Evolutionary conservation across 139 green algal genomes (phyloP), one percentile per base, ranked within the genome.

Genomic region (Closterium sp.): DNA sequence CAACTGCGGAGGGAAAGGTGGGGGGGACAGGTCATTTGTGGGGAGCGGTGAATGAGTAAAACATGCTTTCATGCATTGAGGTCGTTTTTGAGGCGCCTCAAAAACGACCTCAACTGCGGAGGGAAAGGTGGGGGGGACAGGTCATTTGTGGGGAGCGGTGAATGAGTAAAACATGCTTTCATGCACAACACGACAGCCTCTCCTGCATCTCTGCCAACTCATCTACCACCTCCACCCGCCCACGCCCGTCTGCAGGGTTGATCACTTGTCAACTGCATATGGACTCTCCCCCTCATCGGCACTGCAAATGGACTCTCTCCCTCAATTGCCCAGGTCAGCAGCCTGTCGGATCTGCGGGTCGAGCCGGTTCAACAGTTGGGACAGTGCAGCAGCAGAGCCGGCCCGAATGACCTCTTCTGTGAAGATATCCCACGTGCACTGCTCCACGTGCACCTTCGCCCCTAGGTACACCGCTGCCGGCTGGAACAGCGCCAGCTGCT

Each of bases 351-450:
- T 89, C 30, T 87, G 27, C 6, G 96, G 96, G 92, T 97, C 96
- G 9, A 97, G 30, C 9, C 92, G 87, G 2, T 95, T 94, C 30
- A 97, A 90, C 86, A 98, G 94, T 93, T 97, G 94, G 0, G 96
- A 95, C 28, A 98, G 92, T 1, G 97, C 38, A 9, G 38, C 38
- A 50, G 38, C 38, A 9, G 92, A 87, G 24, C 89, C 92, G 11
- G 79, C 88, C 2, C 94, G 45, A 2, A 96, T 87, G 28, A 96
- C 70, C 90, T 95, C 97, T 94, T 99, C 98, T 0, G 97, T 96
- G 92, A 99, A 99, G 32, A 99, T 95, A 28, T 97, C 94, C 30
- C 98, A 97, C 86, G 90, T 91, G 85, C 95, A 95, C 22, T 95
- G 87, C 13, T 94, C 62, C 9, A 95, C 10, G 9, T 90, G 86